These are phyloP conservation scores for Fusarium concolor DNA, from an alignment of 2,329 filamentous ascomycete genomes.

Conservation along the genomic window DNA sequence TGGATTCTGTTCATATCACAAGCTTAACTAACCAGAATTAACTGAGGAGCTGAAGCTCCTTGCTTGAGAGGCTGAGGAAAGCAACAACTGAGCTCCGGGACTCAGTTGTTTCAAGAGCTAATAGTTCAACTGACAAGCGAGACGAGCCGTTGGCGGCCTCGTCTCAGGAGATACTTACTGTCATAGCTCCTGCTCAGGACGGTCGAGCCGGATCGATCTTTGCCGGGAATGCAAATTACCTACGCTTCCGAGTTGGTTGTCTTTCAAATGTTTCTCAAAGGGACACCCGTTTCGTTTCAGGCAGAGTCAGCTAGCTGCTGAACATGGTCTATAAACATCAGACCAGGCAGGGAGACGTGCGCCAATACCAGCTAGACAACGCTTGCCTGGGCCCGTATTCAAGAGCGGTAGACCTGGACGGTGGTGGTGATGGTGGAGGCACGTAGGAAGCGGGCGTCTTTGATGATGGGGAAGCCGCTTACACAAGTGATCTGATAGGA, in stretches of 20 bases:
- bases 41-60: not conserved
- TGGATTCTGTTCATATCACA: not conserved
- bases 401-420: constrained; percentile 28
- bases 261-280: constrained; percentile 32
- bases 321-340: constrained; percentile 27
- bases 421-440: constrained; percentile 30
- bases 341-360: constrained; percentile 16
- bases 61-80: not conserved
- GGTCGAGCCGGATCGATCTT: constrained; percentile 9
- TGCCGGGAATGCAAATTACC: constrained; percentile 10
- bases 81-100: not conserved
- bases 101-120: not conserved
- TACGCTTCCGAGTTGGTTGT: constrained; percentile 5
- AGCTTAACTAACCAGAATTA: not conserved
- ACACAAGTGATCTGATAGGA: constrained; percentile 10
- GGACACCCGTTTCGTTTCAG: constrained; percentile 40
- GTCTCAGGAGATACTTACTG: constrained; percentile 37
- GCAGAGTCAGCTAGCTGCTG: constrained; percentile 30
- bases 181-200: not conserved
- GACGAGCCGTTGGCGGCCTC: constrained; percentile 32
- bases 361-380: constrained; percentile 7
- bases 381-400: constrained; percentile 8
- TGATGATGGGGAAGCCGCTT: constrained; percentile 1
- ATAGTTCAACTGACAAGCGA: constrained; percentile 6
- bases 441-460: constrained; percentile 21